Conservation (phyloP, 169 alveolate species). For the Eimeria brunetti region DNA sequence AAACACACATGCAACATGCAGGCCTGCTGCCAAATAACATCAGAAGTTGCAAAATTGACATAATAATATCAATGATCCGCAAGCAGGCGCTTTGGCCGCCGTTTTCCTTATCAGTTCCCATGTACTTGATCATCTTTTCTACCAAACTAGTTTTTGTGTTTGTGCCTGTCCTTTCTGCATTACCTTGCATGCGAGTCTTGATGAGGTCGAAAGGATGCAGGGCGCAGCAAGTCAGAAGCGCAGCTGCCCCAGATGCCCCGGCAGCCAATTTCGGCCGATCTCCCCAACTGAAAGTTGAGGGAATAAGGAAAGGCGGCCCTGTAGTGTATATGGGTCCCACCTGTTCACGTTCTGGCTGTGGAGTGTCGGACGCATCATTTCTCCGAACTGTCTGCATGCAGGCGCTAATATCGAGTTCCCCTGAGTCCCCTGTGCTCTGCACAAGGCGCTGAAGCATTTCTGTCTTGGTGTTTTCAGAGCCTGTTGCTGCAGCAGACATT, state of each 20-base stretch:
- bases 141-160: neutral
- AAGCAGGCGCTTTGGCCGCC: neutral
- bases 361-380: neutral
- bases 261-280: slow-evolving; percentile 50
- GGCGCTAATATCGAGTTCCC: neutral
- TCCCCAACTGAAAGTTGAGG: neutral
- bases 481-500: neutral
- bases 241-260: slow-evolving; percentile 80
- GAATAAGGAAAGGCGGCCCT: neutral
- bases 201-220: slow-evolving; percentile 81
- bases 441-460: neutral
- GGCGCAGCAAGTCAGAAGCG: slow-evolving; percentile 73
- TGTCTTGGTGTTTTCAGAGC: neutral
- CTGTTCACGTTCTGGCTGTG: neutral
- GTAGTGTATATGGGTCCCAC: neutral
- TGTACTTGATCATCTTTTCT: neutral
- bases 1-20: neutral
- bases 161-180: neutral
- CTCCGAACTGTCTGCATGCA: neutral
- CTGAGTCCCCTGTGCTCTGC: neutral
- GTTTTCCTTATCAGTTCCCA: neutral
- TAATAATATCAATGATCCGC: neutral
- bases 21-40: neutral
- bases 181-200: slow-evolving; percentile 81
- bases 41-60: neutral